Evolutionary conservation across 2,329 filamentous ascomycete species (phyloP), one percentile per base, ranked within the genome.

Genomic region (Penicillium brasilianum): DNA sequence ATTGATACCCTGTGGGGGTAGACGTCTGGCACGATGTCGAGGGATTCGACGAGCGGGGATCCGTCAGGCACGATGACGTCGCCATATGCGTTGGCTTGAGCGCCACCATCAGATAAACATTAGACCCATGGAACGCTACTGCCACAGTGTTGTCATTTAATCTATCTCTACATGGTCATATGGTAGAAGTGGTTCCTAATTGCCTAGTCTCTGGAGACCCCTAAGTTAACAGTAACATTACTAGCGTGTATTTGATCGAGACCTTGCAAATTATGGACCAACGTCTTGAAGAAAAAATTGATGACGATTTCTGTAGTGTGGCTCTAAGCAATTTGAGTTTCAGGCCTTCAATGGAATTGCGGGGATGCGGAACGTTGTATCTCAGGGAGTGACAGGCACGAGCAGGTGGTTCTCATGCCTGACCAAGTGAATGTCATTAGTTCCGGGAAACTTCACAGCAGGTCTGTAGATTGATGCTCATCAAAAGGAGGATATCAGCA

Each of bases 121-220:
- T 10, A 46, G 46, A 20, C 44, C 49, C 49, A 20, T 14, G 6
- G 16, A n/a, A 14, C 34, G 32, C 54, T 57, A 37, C 49, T 39
- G 54, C 54, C 20, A 49, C 25, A 20, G 32, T 43, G 51, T 16
- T 54, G 36, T 54, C 51, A 43, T 54, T 30, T 32, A 41, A 54
- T 43, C 43, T 54, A 32, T 32, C 5, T 39, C 18, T 25, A 4
- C 28, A 50, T 13, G 3, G 16, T 4, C 6, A 18, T 50, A n/a
- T 20, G 8, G 30, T 7, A 11, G 16, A 16, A 36, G 34, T 50
- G 16, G 30, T 20, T 32, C 28, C 48, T 36, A 34, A 50, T 34
- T 14, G 14, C n/a, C 14, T 20, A 6, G 11, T 50, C 25, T 32
- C 16, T 30, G 7, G 48, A 34, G 20, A 36, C 16, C 16, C 48